Evolutionary conservation across 768 basidiomycete species (phyloP).

Genomic region (Termitomyces sp.): DNA sequence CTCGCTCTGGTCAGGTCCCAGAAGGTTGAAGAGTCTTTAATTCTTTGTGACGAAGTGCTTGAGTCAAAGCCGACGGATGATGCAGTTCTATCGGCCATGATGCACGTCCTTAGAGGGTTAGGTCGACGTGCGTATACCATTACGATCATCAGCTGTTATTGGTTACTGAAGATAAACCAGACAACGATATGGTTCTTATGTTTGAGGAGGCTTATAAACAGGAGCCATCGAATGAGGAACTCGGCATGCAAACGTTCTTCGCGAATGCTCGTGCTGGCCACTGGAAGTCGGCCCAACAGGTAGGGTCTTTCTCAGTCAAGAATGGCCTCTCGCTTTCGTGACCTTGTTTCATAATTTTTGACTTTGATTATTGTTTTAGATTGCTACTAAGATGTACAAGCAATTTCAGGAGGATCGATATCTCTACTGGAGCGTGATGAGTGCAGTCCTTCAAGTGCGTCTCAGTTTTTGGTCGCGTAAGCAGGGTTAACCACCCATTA

Average conservation of each 20-base stretch:
- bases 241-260: slow-evolving; percentile 81
- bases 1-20: slow-evolving; percentile 81
- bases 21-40: slow-evolving; percentile 81
- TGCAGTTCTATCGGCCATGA: slow-evolving; percentile 72
- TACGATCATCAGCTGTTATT: slow-evolving; percentile 1
- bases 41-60: slow-evolving; percentile 78
- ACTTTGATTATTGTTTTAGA: slow-evolving; percentile 35
- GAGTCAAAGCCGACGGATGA: slow-evolving; percentile 72
- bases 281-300: slow-evolving; percentile 88
- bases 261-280: slow-evolving; percentile 76
- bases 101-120: slow-evolving; percentile 77
- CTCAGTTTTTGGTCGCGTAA: neutral
- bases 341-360: slow-evolving; percentile 2
- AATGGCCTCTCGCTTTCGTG: neutral
- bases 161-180: slow-evolving; percentile 27
- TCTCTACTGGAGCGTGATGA: slow-evolving; percentile 80
- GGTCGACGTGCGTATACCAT: slow-evolving; percentile 52
- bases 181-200: slow-evolving; percentile 79
- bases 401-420: slow-evolving; percentile 81
- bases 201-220: slow-evolving; percentile 85
- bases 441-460: slow-evolving; percentile 73
- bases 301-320: slow-evolving; percentile 23
- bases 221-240: slow-evolving; percentile 77
- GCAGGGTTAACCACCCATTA: neutral
- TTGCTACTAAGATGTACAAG: slow-evolving; percentile 79